Evolutionary conservation across 805 yeast genomes (phyloP), one percentile per base, ranked within the genome.

Genomic region (Wickerhamomyces chambardii): DNA sequence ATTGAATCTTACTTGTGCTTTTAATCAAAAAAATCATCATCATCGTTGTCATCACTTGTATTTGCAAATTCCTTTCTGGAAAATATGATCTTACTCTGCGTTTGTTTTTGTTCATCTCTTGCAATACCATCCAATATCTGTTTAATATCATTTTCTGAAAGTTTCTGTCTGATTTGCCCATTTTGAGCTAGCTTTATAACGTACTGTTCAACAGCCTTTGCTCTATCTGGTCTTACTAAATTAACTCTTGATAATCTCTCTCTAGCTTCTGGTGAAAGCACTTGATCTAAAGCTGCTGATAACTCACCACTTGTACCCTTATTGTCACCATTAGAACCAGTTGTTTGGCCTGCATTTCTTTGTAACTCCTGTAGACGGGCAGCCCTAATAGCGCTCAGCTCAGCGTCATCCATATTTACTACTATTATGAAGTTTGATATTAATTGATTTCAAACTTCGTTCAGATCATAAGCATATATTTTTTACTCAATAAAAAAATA

Each of bases 361-460:
- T 84, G 94, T 42, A 90, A 64, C 58, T 90, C 95, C 17, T 81
- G 79, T 47, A 90, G 59, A 45, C 97, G 73, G n/a, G 97, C 97
- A 31, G 85, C 86, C 47, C 97, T 74, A 43, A 90, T 84, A 24
- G 96, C 96, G 46, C 80, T 77, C 39, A 90, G 64, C 58, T 90
- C 98, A 17, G 77, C 59, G 54, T 86, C 90, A 48, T 85, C 95
- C 95, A 87, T 86, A n/a, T n/a, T n/a, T n/a, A n/a, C n/a, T n/a
- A n/a, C n/a, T n/a, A n/a, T n/a, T n/a, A n/a, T n/a, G n/a, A n/a
- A n/a, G n/a, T 10, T 19, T 19, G 22, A 4, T 19, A 3, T 19
- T 19, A 4, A 3, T 19, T 19, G 7, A 19, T 19, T 19, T 19
- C 10, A 10, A 8, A 19, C 10, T 19, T 19, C 22, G 7, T 19